Conservation (phyloP, 306 rosid species). For the Cucurbita moschata region DNA sequence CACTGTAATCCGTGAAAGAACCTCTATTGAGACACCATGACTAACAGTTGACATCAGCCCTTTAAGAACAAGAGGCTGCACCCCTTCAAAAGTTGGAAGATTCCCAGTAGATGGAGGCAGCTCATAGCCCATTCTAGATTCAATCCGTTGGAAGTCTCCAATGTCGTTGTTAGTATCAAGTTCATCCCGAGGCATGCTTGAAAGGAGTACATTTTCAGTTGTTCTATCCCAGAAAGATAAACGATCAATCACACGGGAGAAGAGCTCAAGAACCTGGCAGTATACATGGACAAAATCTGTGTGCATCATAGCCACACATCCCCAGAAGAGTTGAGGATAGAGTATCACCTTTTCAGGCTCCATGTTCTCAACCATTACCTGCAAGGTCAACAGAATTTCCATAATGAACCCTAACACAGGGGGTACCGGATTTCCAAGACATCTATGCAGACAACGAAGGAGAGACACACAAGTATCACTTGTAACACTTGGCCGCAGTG, state of each 20-base stretch:
- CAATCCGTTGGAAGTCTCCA: slow-evolving; percentile 68
- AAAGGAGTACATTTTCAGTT: slow-evolving; percentile 94
- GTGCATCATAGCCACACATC: slow-evolving; percentile 99
- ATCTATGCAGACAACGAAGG: slow-evolving; percentile 91
- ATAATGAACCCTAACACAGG: slow-evolving; percentile 88
- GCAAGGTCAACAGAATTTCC: slow-evolving; percentile 92
- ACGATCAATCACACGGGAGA: slow-evolving; percentile 89
- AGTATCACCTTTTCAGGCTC: slow-evolving; percentile 99
- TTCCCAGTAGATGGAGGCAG: slow-evolving; percentile 49
- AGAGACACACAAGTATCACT: slow-evolving; percentile 92
- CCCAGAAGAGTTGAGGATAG: slow-evolving; percentile 98
- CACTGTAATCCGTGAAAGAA: slow-evolving; percentile 79
- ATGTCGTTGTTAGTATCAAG: slow-evolving; percentile 35
- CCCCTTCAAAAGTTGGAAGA: slow-evolving; percentile 91
- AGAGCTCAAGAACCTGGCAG: slow-evolving; percentile 95
- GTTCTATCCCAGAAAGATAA: slow-evolving; percentile 84
- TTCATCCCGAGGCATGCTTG: slow-evolving; percentile 98
- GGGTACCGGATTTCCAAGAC: slow-evolving; percentile 94
- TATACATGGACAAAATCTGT: slow-evolving; percentile 98
- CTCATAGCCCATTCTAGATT: slow-evolving; percentile 73
- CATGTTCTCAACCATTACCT: slow-evolving; percentile 99
- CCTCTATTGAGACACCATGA: slow-evolving; percentile 84
- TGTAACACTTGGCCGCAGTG: slow-evolving; percentile 89
- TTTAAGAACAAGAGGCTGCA: slow-evolving; percentile 94
- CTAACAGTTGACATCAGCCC: slow-evolving; percentile 91